phyloP scores from a whole-genome alignment of 106 monocot species.

The Xerophyta viscosa region DNA sequence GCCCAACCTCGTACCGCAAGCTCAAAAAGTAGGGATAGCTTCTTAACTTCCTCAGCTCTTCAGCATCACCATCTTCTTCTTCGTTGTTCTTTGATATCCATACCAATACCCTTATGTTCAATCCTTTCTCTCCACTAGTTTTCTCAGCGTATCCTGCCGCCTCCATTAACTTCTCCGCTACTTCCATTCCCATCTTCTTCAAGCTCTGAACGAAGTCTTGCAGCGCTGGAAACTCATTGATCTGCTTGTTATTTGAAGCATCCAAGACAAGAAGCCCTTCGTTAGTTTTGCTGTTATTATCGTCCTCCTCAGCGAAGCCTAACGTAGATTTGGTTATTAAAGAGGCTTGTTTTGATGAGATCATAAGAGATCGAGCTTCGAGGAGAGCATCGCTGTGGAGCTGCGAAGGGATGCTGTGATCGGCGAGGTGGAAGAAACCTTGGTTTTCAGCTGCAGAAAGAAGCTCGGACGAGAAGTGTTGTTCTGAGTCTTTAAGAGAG shows the following conservation, averaged over 20 bases:
- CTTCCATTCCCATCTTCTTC: conserved; percentile 30
- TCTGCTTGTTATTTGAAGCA: no score
- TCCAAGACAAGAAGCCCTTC: not conserved
- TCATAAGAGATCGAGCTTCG: conserved; percentile 8
- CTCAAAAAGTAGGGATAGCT: conserved; percentile 25
- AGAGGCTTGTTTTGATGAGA: not conserved
- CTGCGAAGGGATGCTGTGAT: conserved; percentile 30
- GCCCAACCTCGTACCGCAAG: conserved; percentile 33
- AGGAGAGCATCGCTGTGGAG: conserved; percentile 14
- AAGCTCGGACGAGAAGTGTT: conserved; percentile 4
- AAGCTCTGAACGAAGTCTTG: conserved; percentile 14
- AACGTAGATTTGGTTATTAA: not conserved
- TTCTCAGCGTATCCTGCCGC: not conserved
- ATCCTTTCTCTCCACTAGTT: conserved; percentile 11
- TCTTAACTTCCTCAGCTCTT: not conserved
- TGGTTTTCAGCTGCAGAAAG: conserved; percentile 13
- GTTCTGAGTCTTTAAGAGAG: conserved; percentile 7
- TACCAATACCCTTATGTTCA: conserved; percentile 28
- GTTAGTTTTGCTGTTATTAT: conserved; percentile 1
- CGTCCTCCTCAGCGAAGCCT: conserved; percentile 12
- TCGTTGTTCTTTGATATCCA: conserved; percentile 21
- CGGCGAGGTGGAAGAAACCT: conserved; percentile 49
- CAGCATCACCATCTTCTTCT: conserved; percentile 1
- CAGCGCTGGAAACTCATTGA: not conserved
- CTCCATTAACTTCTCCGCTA: conserved; percentile 28